A percentile compares a stretch with the other conserved stretches of the same genome.
Conservation (phyloP, 129 eudicot genomes). For the Deinandra increscens region DNA sequence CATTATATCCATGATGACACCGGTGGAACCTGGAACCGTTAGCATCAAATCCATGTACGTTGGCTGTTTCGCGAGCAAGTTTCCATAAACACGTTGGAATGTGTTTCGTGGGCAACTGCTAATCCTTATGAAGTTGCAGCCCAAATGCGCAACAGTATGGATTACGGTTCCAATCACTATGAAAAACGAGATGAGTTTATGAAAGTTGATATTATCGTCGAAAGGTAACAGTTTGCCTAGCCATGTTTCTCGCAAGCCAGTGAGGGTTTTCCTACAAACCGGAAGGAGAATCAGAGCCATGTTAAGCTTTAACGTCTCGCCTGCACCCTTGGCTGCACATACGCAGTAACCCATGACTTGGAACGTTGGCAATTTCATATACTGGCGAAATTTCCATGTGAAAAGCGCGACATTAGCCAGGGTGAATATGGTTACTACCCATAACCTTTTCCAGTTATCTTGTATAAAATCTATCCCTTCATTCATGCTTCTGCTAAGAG, state of each 20-base stretch:
- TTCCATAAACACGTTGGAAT: constrained; percentile 50
- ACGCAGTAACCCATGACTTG: constrained; percentile 67
- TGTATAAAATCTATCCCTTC: constrained; percentile 41
- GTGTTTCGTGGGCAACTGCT: constrained; percentile 33
- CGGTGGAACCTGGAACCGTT: constrained; percentile 64
- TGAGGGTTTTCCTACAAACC: constrained; percentile 64
- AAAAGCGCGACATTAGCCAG: constrained; percentile 52
- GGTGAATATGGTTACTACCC: constrained; percentile 50
- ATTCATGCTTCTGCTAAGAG: constrained; percentile 39
- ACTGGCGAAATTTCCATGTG: constrained; percentile 54
- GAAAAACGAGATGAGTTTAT: constrained; percentile 42
- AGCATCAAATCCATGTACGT: constrained; percentile 47
- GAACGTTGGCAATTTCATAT: constrained; percentile 32
- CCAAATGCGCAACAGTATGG: constrained; percentile 37
- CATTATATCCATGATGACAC: constrained; percentile 57
- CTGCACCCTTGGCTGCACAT: constrained; percentile 60
- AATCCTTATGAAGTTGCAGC: constrained; percentile 44
- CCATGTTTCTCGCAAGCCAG: constrained; percentile 46
- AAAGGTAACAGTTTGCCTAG: constrained; percentile 51
- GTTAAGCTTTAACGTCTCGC: constrained; percentile 67
- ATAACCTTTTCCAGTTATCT: constrained; percentile 80
- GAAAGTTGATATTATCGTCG: constrained; percentile 59
- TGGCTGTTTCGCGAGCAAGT: constrained; percentile 53
- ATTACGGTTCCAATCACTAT: constrained; percentile 38
- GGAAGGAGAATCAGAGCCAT: constrained; percentile 72